Percentiles rank a stretch among this genome's conserved stretches.
phyloP scores from a whole-genome alignment of 139 green algal species.

The Tetraselmis chui region DNA sequence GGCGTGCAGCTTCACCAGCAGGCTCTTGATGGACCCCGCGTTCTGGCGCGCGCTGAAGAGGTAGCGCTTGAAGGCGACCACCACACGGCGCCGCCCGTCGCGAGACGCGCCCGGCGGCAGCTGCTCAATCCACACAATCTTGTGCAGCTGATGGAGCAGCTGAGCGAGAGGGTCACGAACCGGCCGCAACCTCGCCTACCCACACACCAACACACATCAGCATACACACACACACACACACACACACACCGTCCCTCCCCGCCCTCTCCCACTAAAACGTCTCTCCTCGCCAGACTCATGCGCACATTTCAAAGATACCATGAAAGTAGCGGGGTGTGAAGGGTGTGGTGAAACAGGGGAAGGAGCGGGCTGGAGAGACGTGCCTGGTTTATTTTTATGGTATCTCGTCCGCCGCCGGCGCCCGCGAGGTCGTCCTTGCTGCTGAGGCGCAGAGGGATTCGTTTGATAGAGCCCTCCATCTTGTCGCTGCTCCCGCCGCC shows the following conservation, averaged over 20 bases:
- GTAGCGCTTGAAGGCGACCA: conserved; percentile 29
- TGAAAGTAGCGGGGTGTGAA: background rate
- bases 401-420: background rate
- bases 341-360: too few relatives aligned
- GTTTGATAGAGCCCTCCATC: background rate
- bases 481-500: background rate
- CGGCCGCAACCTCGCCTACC: conserved; percentile 23
- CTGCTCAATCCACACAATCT: conserved; percentile 43
- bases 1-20: conserved; percentile 29
- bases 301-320: too few relatives aligned
- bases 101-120: conserved; percentile 33
- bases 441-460: background rate
- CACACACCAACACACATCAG: background rate
- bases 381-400: background rate
- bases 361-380: background rate
- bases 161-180: conserved; percentile 25
- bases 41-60: conserved; percentile 23
- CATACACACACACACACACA: too few relatives aligned
- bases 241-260: too few relatives aligned
- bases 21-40: conserved; percentile 16
- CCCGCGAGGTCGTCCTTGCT: background rate
- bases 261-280: too few relatives aligned
- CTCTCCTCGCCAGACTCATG: too few relatives aligned
- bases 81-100: conserved; percentile 27
- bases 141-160: conserved; percentile 35